A percentile compares a stretch with the other conserved stretches of the same genome.
Evolutionary conservation across 805 yeast species (phyloP).

Genomic region (Wickerhamiella qilinensis): DNA sequence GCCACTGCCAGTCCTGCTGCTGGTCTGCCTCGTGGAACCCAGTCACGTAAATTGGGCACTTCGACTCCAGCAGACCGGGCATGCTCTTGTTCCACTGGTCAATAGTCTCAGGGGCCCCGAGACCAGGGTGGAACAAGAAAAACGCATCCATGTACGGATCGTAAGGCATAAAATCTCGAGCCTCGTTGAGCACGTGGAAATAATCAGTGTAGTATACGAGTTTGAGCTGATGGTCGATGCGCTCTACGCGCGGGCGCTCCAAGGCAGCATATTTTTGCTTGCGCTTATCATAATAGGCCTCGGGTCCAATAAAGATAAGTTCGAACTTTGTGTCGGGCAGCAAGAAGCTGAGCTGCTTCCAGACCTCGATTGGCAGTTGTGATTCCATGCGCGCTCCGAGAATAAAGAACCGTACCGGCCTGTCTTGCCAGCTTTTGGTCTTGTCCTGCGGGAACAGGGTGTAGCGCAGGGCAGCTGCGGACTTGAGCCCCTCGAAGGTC

Average conservation of each 20-base stretch:
- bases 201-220: slow-evolving; percentile 77
- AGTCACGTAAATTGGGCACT: slow-evolving; percentile 81
- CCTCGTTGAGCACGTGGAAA: slow-evolving; percentile 80
- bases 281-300: slow-evolving; percentile 61
- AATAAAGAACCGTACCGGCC: slow-evolving; percentile 79
- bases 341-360: slow-evolving; percentile 81
- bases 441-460: slow-evolving; percentile 64
- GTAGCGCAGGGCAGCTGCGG: slow-evolving; percentile 82
- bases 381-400: slow-evolving; percentile 89
- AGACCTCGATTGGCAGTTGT: slow-evolving; percentile 81
- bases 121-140: slow-evolving; percentile 91
- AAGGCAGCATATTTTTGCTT: slow-evolving; percentile 43
- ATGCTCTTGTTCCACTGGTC: slow-evolving; percentile 74
- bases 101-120: slow-evolving; percentile 63
- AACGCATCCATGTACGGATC: slow-evolving; percentile 92
- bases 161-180: slow-evolving; percentile 91
- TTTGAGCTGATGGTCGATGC: slow-evolving; percentile 57
- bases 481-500: slow-evolving; percentile 82
- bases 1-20: slow-evolving; percentile 53
- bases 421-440: slow-evolving; percentile 47
- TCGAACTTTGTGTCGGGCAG: slow-evolving; percentile 76
- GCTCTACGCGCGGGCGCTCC: slow-evolving; percentile 36
- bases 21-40: slow-evolving; percentile 73
- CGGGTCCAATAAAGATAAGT: slow-evolving; percentile 89
- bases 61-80: slow-evolving; percentile 78